Conservation (phyloP, 805 yeast genomes). For the Isabelozyma gotoi region DNA sequence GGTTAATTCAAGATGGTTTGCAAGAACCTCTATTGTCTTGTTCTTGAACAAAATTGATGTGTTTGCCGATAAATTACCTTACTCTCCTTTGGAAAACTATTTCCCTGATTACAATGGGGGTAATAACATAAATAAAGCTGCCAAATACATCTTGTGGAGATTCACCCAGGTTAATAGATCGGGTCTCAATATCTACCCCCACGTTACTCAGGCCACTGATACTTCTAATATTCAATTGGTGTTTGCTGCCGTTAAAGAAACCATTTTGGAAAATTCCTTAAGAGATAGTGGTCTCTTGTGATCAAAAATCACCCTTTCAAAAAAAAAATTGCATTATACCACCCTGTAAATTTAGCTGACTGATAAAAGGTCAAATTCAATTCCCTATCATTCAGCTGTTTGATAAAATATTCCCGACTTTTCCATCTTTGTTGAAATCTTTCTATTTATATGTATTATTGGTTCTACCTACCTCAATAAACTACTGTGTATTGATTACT, state of each 20-base stretch:
- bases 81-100: conserved; percentile 75
- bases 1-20: conserved; percentile 90
- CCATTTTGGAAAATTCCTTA: conserved; percentile 71
- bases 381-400: not conserved
- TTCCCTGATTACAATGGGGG: conserved; percentile 94
- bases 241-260: conserved; percentile 80
- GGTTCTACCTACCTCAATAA: too few species aligned
- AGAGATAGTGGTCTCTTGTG: conserved; percentile 72
- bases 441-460: not conserved
- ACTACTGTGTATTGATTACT: not conserved
- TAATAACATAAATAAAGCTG: conserved; percentile 84
- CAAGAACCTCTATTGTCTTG: conserved; percentile 79
- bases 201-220: conserved; percentile 93
- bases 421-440: too few species aligned
- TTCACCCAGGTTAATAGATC: conserved; percentile 83
- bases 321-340: not conserved
- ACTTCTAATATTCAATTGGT: conserved; percentile 85
- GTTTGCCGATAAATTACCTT: conserved; percentile 79
- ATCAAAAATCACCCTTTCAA: not conserved
- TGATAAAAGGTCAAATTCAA: not conserved
- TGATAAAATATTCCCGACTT: not conserved
- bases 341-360: not conserved
- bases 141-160: conserved; percentile 87
- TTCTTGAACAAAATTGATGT: conserved; percentile 90
- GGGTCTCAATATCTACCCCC: conserved; percentile 80